phyloP scores from a whole-genome alignment of 768 basidiomycete genomes.

The Agrocybe chaxingu region DNA sequence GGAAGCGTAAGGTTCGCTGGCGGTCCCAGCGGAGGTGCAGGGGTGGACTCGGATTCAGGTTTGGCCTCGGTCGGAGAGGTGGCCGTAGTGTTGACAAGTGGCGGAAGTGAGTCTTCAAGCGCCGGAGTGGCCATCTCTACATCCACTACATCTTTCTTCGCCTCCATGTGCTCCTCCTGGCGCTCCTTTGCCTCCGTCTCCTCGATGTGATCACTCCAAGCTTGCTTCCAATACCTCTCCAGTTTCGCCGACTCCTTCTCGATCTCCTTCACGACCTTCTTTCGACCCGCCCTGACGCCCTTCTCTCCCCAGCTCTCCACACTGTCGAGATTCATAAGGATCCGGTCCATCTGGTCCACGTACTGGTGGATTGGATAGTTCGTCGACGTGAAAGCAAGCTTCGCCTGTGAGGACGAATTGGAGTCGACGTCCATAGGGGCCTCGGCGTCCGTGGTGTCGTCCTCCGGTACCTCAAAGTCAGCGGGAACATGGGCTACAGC shows the following conservation, averaged over 20 bases:
- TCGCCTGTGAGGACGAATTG: slow-evolving; percentile 16
- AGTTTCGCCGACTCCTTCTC: slow-evolving; percentile 58
- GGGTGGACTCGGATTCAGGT: no score
- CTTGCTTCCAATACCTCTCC: slow-evolving; percentile 41
- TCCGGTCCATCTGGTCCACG: slow-evolving; percentile 55
- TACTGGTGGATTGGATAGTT: slow-evolving; percentile 65
- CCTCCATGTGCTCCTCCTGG: no score
- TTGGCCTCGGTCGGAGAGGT: no score
- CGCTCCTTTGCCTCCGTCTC: neutral
- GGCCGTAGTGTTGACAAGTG: no score
- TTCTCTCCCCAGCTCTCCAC: slow-evolving; percentile 62
- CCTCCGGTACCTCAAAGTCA: slow-evolving; percentile 7
- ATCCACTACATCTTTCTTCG: no score
- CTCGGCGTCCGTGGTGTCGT: slow-evolving; percentile 10
- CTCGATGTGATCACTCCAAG: slow-evolving; percentile 28
- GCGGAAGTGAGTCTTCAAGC: no score
- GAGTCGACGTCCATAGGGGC: slow-evolving; percentile 17
- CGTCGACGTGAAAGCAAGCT: slow-evolving; percentile 57
- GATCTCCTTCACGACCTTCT: slow-evolving; percentile 51
- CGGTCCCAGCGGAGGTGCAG: no score
- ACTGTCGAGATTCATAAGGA: slow-evolving; percentile 66
- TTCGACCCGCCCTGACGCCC: slow-evolving; percentile 47
- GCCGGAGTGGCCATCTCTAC: no score
- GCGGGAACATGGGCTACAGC: slow-evolving; percentile 18
- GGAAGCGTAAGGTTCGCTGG: no score